Percentiles rank a stretch among this genome's conserved stretches.
Evolutionary conservation across 371 early-diverging fungal genomes (phyloP).

Genomic region (Saksenaea oblongispora): DNA sequence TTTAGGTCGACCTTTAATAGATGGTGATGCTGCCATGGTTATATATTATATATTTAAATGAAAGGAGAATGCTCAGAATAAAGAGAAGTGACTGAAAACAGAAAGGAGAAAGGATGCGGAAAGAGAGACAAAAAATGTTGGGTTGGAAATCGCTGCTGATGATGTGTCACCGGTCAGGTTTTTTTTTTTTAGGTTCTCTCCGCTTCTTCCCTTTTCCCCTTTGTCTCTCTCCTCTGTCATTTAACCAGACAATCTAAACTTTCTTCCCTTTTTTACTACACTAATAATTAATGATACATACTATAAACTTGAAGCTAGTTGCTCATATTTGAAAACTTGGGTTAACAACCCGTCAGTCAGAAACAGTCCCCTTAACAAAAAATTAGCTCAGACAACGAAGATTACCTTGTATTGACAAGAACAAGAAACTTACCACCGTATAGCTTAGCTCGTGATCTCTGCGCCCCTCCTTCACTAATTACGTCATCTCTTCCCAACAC

Average conservation of each 20-base stretch:
- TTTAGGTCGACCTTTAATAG: conserved; percentile 1
- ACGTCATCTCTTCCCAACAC: too few relatives aligned
- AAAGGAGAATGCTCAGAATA: conserved; percentile 1
- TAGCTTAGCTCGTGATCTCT: too few relatives aligned
- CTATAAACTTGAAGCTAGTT: not conserved
- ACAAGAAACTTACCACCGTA: too few relatives aligned
- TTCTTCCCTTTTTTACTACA: not conserved
- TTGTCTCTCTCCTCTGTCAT: not conserved
- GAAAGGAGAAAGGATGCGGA: conserved; percentile 10
- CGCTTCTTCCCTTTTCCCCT: not conserved
- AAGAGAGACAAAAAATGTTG: conserved; percentile 25
- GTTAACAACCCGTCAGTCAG: too few relatives aligned
- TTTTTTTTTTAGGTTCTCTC: conserved; percentile 6
- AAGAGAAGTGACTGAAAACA: conserved; percentile 1
- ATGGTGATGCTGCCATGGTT: conserved; percentile 1
- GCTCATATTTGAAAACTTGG: too few relatives aligned
- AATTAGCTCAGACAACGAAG: too few relatives aligned
- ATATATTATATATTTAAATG: not conserved
- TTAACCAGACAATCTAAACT: not conserved
- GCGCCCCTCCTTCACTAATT: too few relatives aligned
- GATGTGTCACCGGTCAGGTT: conserved; percentile 23
- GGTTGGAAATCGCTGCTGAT: conserved; percentile 21
- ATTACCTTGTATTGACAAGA: too few relatives aligned
- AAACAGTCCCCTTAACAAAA: too few relatives aligned
- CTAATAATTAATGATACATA: not conserved